A percentile compares a stretch with the other conserved stretches of the same genome.
phyloP scores from a whole-genome alignment of 1,284 basidiomycete genomes.

The Leccinum subfulvum region DNA sequence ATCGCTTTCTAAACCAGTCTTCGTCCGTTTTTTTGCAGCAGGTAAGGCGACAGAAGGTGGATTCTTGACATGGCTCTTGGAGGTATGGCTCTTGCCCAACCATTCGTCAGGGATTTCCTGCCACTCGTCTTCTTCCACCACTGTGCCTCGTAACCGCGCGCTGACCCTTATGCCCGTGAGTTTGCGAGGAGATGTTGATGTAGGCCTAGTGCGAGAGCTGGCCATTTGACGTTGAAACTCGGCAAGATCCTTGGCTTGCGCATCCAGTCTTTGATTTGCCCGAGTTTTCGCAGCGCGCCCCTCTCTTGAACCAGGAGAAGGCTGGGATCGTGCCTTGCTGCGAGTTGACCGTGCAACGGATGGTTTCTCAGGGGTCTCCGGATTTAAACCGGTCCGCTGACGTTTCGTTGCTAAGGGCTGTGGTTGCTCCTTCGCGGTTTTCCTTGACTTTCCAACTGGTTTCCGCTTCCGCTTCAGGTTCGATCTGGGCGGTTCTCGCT shows the following conservation, averaged over 20 bases:
- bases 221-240: constrained; percentile 52
- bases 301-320: constrained; percentile 36
- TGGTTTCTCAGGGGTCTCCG: constrained; percentile 8
- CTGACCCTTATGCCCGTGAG: constrained; percentile 62
- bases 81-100: constrained; percentile 41
- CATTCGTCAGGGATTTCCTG: constrained; percentile 77
- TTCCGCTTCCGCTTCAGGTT: constrained; percentile 59
- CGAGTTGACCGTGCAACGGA: constrained; percentile 16
- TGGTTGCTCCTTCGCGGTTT: constrained; percentile 23
- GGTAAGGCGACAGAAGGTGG: constrained; percentile 10
- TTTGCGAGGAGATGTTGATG: constrained; percentile 28
- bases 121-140: constrained; percentile 63
- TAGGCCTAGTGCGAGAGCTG: constrained; percentile 24
- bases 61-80: constrained; percentile 14
- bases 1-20: constrained; percentile 58
- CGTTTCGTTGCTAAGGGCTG: constrained; percentile 23
- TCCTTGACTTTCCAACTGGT: constrained; percentile 29
- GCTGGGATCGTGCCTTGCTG: constrained; percentile 10
- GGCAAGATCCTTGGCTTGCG: constrained; percentile 66
- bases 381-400: constrained; percentile 18
- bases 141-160: constrained; percentile 56
- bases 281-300: constrained; percentile 66
- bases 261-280: constrained; percentile 65
- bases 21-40: constrained; percentile 25
- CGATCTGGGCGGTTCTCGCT: constrained; percentile 62